Evolutionary conservation across 2,329 filamentous ascomycete genomes (phyloP), one percentile per base, ranked within the genome.

Genomic region (Arthrinium phaeospermum): DNA sequence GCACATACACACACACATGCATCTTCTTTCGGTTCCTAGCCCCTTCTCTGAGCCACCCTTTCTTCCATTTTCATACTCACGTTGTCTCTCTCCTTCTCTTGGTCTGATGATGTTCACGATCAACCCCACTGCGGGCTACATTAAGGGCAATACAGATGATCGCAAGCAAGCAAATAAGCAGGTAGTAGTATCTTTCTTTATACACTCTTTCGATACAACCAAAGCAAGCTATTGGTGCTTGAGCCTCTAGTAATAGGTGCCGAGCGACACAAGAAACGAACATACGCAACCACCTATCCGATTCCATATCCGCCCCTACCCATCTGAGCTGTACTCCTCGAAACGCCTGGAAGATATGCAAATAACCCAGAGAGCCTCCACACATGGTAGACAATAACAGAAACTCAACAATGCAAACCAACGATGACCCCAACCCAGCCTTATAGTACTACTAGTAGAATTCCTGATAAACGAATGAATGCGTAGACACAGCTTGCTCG

Each of bases 161-260:
- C 22, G 53, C 10, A 37, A 47, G 14, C 51, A 24, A 30, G 27
- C 34, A 37, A 22, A 30, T 7, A 61, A n/a, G 13, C 14, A 45
- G 44, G 5, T 14, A 45, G 53, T 61, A 61, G 53, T 37, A 61
- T 61, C 53, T 37, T 61, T 61, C 53, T 61, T 34, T 61, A 61
- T 61, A 37, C 30, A 61, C 27, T 61, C 53, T 37, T 61, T 61
- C 16, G 8, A 61, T 37, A 30, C 51, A 34, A 34, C 27, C 27
- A 34, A 57, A 34, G 27, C 14, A 57, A 34, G 30, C 27, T 34
- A 37, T 19, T 22, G 30, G 30, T 61, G 30, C 53, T 61, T n/a
- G 10, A 22, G 30, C 30, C 53, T 61, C 30, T 61, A 57, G 51
- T 57, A 57, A 53, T 30, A 14, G 51, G 27, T 61, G 27, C 7